Evolutionary conservation across 805 yeast genomes (phyloP), one percentile per base, ranked within the genome.

Genomic region (Wickerhamiella parazyma): DNA sequence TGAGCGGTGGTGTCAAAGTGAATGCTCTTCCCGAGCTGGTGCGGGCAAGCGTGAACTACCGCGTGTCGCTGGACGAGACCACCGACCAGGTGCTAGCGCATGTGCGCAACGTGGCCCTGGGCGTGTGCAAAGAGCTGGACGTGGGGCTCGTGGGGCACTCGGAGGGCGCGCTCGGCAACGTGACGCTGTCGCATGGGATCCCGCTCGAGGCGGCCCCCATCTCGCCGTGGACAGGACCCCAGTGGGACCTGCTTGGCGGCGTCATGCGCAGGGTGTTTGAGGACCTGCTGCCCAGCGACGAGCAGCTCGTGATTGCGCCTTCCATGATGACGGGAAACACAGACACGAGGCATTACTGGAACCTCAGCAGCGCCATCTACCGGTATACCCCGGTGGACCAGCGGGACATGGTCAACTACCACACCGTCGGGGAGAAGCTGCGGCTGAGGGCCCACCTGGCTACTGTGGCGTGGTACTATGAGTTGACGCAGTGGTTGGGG

Each of bases 1-100:
- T 82, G 45, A 58, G 62, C 14, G 91, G 91, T 24, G 93, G 93
- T 42, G 71, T 75, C 47, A 82, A 82, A 61, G 68, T 78, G 25
- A 82, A 82, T 56, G 85, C 89, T 1, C 63, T 81, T 38, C 91
- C 93, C 4, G 87, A 81, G 57, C 59, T 66, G 24, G 73, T 73
- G 6, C 58, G 63, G 24, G 64, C 75, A 39, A 58, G 69, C 36
- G 65, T 77, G 34, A 80, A 82, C 60, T 79, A 79, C 55, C 69
- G 93, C 55, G 66, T 81, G 43, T 71, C 75, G 18, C 64, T 76
- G 34, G 83, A 75, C 48, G 68, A 77, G 9, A 58, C 68, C 11
- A 66, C 73, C 3, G 60, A 63, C 11, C 66, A 60, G 22, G 69
- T 67, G 11, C 54, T 62, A 12, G 58, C 63, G 18, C 65, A 63